Conservation (phyloP, 1,139 yeast genomes). For the Debaryomyces subglobosus region DNA sequence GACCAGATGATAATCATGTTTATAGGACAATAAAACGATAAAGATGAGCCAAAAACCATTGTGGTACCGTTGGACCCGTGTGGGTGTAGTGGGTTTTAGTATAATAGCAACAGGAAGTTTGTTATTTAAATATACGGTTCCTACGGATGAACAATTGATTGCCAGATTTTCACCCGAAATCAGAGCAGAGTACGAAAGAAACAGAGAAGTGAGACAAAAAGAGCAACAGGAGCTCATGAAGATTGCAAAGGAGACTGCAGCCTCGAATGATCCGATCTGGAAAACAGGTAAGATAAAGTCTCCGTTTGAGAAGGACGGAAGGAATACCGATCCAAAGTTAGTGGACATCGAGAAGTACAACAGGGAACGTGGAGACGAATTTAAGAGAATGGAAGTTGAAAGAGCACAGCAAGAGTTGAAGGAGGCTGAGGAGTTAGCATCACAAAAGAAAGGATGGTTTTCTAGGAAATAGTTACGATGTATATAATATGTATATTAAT, state of each 20-base stretch:
- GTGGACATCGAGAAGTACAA: constrained; percentile 56
- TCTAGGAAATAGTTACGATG: constrained; percentile 10
- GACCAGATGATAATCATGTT: constrained; percentile 12
- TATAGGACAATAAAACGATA: constrained; percentile 1
- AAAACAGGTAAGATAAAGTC: constrained; percentile 69
- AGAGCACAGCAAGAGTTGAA: constrained; percentile 34
- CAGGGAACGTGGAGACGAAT: constrained; percentile 46
- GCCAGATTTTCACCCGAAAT: constrained; percentile 81
- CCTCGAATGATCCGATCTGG: constrained; percentile 79
- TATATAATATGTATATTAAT: constrained; percentile 8
- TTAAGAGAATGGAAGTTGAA: constrained; percentile 49
- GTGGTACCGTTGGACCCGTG: constrained; percentile 63
- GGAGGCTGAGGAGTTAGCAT: constrained; percentile 34
- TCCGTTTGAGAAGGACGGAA: constrained; percentile 57
- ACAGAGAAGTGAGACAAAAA: constrained; percentile 60
- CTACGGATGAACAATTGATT: constrained; percentile 80
- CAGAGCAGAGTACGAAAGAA: constrained; percentile 72
- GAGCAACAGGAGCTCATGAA: constrained; percentile 71
- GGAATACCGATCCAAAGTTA: constrained; percentile 38
- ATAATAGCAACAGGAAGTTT: constrained; percentile 71
- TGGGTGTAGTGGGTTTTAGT: constrained; percentile 57
- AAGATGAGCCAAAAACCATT: constrained; percentile 38
- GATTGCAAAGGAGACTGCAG: constrained; percentile 61
- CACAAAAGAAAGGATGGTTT: constrained; percentile 39
- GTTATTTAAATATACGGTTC: constrained; percentile 71